Evolutionary conservation across 306 rosid genomes (phyloP).

Genomic region (Dicorynia guianensis): DNA sequence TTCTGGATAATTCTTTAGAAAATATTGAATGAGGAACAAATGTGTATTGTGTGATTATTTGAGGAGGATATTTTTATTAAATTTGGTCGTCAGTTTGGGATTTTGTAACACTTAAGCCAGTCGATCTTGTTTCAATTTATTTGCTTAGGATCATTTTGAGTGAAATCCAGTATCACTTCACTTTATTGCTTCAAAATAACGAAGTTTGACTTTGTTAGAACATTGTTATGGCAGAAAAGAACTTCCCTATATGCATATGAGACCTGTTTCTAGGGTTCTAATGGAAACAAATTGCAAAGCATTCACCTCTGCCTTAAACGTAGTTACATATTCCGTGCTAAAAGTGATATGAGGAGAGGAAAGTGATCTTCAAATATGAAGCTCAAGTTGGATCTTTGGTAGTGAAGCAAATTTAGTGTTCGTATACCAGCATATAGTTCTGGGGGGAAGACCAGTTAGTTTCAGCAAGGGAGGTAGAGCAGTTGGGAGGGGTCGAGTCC

Average conservation of each 20-base stretch:
- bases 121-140: slow-evolving; percentile 20
- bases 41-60: neutral
- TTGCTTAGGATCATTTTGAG: slow-evolving; percentile 32
- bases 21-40: neutral
- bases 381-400: slow-evolving; percentile 24
- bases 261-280: slow-evolving; percentile 22
- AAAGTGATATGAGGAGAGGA: slow-evolving; percentile 14
- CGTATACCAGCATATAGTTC: neutral
- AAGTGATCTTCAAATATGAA: slow-evolving; percentile 12
- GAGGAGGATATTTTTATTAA: slow-evolving; percentile 15
- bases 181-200: slow-evolving; percentile 9
- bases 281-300: neutral
- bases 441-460: neutral
- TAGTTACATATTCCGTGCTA: neutral
- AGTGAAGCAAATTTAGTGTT: slow-evolving; percentile 1
- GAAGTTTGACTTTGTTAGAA: slow-evolving; percentile 1
- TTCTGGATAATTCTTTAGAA: slow-evolving; percentile 8
- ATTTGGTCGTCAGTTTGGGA: neutral
- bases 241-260: neutral
- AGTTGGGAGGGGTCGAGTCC: neutral
- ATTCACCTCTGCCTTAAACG: neutral
- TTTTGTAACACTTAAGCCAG: slow-evolving; percentile 16
- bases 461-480: neutral
- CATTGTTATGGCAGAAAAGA: neutral
- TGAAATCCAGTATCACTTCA: slow-evolving; percentile 3